Conservation (phyloP, 108 stramenopile genomes). For the Cyclotella sp. region DNA sequence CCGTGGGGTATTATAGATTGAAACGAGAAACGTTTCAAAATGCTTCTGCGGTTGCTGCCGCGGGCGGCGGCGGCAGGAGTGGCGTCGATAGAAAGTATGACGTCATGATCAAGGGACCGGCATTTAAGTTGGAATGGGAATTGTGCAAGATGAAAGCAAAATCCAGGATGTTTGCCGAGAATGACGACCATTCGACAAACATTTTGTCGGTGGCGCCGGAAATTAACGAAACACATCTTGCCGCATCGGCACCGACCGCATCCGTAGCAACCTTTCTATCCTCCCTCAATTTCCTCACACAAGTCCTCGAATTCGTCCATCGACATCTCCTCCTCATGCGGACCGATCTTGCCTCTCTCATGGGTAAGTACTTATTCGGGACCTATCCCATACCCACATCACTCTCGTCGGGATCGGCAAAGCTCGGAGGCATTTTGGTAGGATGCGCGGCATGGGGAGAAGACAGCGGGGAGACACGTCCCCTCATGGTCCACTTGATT, state of each 20-base stretch:
- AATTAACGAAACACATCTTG: slow-evolving; percentile 22
- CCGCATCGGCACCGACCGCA: slow-evolving; percentile 13
- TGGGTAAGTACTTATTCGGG: slow-evolving; percentile 67
- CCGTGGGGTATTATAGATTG: slow-evolving; percentile 33
- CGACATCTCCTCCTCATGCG: slow-evolving; percentile 55
- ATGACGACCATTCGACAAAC: background rate
- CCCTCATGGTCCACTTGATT: slow-evolving; percentile 60
- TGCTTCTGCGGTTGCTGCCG: background rate
- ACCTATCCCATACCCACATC: slow-evolving; percentile 50
- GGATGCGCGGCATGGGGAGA: slow-evolving; percentile 44
- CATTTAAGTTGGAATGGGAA: slow-evolving; percentile 36
- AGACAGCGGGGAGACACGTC: slow-evolving; percentile 46
- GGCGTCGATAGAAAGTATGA: slow-evolving; percentile 21
- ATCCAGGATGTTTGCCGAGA: background rate
- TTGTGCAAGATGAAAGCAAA: background rate
- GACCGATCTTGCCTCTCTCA: slow-evolving; percentile 47
- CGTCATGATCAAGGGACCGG: slow-evolving; percentile 28
- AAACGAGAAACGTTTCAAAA: slow-evolving; percentile 12
- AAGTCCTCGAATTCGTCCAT: slow-evolving; percentile 61
- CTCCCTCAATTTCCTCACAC: slow-evolving; percentile 49
- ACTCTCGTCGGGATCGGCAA: slow-evolving; percentile 48
- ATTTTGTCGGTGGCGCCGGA: slow-evolving; percentile 20
- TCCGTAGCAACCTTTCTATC: slow-evolving; percentile 35
- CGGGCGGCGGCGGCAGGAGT: background rate
- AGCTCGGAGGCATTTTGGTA: slow-evolving; percentile 51